Evolutionary conservation across 805 yeast species (phyloP).

Genomic region (Metschnikowia reukaufii): DNA sequence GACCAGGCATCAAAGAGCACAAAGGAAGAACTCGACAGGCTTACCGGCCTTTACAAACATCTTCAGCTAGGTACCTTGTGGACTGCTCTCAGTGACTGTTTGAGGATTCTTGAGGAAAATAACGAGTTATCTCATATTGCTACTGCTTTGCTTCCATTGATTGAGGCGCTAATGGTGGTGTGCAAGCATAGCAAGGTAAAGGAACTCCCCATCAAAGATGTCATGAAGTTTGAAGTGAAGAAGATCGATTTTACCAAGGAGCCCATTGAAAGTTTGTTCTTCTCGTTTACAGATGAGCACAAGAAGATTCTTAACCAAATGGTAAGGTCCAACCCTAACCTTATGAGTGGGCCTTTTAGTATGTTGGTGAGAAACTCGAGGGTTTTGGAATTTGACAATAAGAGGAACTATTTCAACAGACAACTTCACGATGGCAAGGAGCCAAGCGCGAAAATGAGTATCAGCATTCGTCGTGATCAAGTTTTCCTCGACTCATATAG

Average conservation of each 20-base stretch:
- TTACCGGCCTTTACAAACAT: slow-evolving; percentile 61
- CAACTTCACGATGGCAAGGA: slow-evolving; percentile 57
- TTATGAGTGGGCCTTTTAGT: slow-evolving; percentile 95
- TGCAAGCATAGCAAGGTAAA: slow-evolving; percentile 78
- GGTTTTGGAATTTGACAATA: slow-evolving; percentile 92
- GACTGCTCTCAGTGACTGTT: slow-evolving; percentile 78
- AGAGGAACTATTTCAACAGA: slow-evolving; percentile 79
- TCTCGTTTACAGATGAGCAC: slow-evolving; percentile 85
- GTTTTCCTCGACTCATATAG: slow-evolving; percentile 91
- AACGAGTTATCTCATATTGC: slow-evolving; percentile 56
- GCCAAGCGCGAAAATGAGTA: slow-evolving; percentile 49
- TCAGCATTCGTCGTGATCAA: slow-evolving; percentile 80
- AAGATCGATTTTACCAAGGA: slow-evolving; percentile 68
- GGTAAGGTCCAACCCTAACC: slow-evolving; percentile 86
- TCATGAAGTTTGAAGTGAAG: slow-evolving; percentile 58
- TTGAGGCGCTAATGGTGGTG: slow-evolving; percentile 94
- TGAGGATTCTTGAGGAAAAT: slow-evolving; percentile 61
- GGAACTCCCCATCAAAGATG: slow-evolving; percentile 55
- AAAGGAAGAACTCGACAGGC: slow-evolving; percentile 40
- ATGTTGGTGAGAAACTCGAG: slow-evolving; percentile 84
- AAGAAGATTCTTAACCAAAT: slow-evolving; percentile 84
- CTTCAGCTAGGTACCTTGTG: slow-evolving; percentile 77
- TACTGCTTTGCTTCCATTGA: slow-evolving; percentile 77
- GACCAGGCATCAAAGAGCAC: slow-evolving; percentile 19
- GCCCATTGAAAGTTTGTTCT: slow-evolving; percentile 76